A percentile compares a stretch with the other conserved stretches of the same genome.
These are phyloP conservation scores for Yamadazyma laniorum DNA, from an alignment of 805 yeast genomes.

Conservation along the genomic window DNA sequence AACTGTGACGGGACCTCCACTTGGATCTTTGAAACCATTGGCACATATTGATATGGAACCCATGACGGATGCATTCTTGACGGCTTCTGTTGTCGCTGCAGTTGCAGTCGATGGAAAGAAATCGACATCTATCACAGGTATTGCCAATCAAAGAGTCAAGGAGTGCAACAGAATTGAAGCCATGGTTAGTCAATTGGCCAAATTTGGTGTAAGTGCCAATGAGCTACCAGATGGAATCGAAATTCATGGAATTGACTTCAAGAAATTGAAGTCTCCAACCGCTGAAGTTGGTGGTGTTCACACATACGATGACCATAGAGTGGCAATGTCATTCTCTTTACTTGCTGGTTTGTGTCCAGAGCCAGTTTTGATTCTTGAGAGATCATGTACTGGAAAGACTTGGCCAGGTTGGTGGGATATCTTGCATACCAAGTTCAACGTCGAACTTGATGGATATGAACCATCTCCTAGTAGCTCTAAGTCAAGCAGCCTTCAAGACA, in stretches of 20 bases:
- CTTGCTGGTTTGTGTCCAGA: constrained; percentile 68
- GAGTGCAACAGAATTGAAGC: constrained; percentile 96
- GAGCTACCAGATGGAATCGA: constrained; percentile 93
- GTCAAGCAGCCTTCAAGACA: constrained; percentile 28
- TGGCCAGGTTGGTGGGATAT: constrained; percentile 99
- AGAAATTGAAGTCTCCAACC: constrained; percentile 54
- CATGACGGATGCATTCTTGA: constrained; percentile 97
- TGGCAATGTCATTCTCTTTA: constrained; percentile 94
- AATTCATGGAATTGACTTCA: constrained; percentile 64
- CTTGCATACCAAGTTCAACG: constrained; percentile 66
- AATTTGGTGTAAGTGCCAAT: constrained; percentile 82
- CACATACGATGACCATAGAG: constrained; percentile 94
- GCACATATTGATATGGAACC: constrained; percentile 94
- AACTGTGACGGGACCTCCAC: constrained; percentile 86
- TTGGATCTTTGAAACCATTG: constrained; percentile 66
- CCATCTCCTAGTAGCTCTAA: constrained; percentile 23
- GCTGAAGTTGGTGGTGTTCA: constrained; percentile 55
- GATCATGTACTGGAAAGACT: constrained; percentile 93
- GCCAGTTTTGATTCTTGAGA: constrained; percentile 74
- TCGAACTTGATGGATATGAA: constrained; percentile 70
- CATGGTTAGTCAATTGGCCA: constrained; percentile 83
- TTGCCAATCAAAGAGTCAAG: constrained; percentile 96
- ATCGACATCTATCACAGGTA: constrained; percentile 83
- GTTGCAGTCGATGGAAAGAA: constrained; percentile 51
- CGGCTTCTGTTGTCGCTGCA: constrained; percentile 98